phyloP scores from a whole-genome alignment of 352 stramenopile species.

The Phytophthora agathidicida region DNA sequence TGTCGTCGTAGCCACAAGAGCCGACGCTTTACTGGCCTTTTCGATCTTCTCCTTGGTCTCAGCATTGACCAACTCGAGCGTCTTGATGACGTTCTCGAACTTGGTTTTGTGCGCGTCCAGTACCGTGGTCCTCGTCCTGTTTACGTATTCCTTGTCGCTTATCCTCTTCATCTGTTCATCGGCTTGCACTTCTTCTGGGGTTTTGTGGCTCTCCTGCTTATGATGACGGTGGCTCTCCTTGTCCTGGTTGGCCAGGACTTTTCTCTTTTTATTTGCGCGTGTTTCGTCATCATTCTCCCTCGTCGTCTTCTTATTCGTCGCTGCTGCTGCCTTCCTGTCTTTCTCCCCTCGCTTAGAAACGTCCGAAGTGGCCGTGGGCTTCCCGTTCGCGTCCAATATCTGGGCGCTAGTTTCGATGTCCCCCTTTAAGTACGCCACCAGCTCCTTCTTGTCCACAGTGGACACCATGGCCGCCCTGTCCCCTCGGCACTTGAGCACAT shows the following conservation, averaged over 20 bases:
- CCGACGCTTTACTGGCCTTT: conserved; percentile 74
- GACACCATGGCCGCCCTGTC: conserved; percentile 85
- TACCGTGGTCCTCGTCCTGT: conserved; percentile 72
- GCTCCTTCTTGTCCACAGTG: conserved; percentile 89
- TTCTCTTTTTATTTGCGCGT: conserved; percentile 50
- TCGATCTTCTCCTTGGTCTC: conserved; percentile 90
- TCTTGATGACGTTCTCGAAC: conserved; percentile 86
- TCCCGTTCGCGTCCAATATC: conserved; percentile 48
- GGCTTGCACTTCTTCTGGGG: conserved; percentile 25
- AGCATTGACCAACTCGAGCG: conserved; percentile 78
- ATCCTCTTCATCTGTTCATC: conserved; percentile 71
- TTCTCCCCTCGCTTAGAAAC: conserved; percentile 17
- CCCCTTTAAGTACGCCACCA: conserved; percentile 84
- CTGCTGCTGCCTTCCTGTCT: conserved; percentile 4
- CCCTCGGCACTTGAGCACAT: conserved; percentile 82
- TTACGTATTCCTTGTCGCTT: conserved; percentile 67
- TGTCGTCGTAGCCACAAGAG: conserved; percentile 47
- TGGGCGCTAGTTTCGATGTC: conserved; percentile 83
- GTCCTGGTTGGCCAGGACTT: conserved; percentile 7
- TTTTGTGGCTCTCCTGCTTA: conserved; percentile 50
- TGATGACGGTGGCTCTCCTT: conserved; percentile 23
- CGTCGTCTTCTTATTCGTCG: no score
- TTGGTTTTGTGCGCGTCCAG: conserved; percentile 81
- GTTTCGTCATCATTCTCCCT: conserved; percentile 20
- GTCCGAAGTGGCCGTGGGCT: neutral